Evolutionary conservation across 805 yeast genomes (phyloP), one percentile per base, ranked within the genome.

Genomic region (Candida anglica): DNA sequence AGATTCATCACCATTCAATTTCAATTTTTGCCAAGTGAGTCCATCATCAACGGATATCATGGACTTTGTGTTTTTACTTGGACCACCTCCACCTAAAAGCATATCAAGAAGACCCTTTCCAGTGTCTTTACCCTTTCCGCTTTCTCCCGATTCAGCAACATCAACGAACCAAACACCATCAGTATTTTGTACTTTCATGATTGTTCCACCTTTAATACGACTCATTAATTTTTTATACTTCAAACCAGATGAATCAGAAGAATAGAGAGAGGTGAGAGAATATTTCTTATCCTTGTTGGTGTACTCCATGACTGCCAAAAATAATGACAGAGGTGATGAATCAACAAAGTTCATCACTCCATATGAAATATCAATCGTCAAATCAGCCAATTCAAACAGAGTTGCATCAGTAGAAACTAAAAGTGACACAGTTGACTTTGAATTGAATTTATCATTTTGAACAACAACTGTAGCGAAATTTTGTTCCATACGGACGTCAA

Each of bases 241-340:
- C 20, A 74, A 52, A 1, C 88, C 86, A 9, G 74, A 56, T 3
- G 85, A 77, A 43, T 78, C 80, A 4, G 80, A 72, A n/a, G 66
- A 52, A 41, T 66, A 73, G 6, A 76, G 36, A 10, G 69, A 64
- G 1, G 71, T 53, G 6, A 43, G 36, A 2, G 48, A 32, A 15
- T 32, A 36, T n/a, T 33, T 17, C 18, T 38, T 35, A 15, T 36
- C 29, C 3, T 30, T 16, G 21, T 39, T 41, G 10, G 53, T 40
- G 33, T 41, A 48, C 20, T 47, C 56, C 40, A 47, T 36, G 6
- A 60, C 52, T 14, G 53, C 36, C 10, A 66, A 13, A 32, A 62
- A 58, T 25, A 66, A 37, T 2, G 69, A 56, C 52, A 53, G 60
- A 1, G 60, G 58, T 5, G 60, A 53, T 0, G 71, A 52, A 2